These are phyloP conservation scores for Xylariomycetidae sp. DNA, from an alignment of 2,329 filamentous ascomycete species.

Conservation along the genomic window DNA sequence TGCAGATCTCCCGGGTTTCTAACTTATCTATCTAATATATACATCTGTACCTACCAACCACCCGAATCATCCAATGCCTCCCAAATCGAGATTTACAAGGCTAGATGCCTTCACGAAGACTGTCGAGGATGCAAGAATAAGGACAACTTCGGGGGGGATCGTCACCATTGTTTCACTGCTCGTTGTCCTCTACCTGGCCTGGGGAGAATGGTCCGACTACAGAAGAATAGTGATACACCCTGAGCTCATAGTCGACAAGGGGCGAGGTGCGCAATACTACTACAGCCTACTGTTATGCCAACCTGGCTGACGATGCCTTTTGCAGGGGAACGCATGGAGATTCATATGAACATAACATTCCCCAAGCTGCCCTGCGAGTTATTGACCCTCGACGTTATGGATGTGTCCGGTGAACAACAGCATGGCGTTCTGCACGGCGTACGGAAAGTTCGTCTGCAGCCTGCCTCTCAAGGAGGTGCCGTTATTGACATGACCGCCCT, in stretches of 20 bases:
- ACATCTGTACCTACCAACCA: too few relatives aligned
- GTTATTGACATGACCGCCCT: slow-evolving; percentile 68
- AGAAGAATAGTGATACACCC: slow-evolving; percentile 79
- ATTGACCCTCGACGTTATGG: slow-evolving; percentile 96
- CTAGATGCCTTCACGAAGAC: slow-evolving; percentile 99
- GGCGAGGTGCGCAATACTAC: slow-evolving; percentile 69
- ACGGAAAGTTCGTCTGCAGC: slow-evolving; percentile 78
- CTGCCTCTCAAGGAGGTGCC: slow-evolving; percentile 67
- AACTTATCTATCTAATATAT: too few relatives aligned
- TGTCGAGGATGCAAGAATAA: slow-evolving; percentile 93
- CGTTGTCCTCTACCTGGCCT: slow-evolving; percentile 81
- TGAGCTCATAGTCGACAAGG: slow-evolving; percentile 94
- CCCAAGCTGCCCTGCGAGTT: slow-evolving; percentile 92
- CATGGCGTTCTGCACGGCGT: slow-evolving; percentile 90
- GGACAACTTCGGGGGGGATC: slow-evolving; percentile 91
- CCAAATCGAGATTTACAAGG: slow-evolving; percentile 90
- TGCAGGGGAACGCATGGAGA: slow-evolving; percentile 91
- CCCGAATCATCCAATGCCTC: slow-evolving; percentile 65
- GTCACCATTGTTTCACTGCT: slow-evolving; percentile 89
- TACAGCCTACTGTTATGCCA: too few relatives aligned
- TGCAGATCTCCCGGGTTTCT: too few relatives aligned
- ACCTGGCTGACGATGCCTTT: too few relatives aligned
- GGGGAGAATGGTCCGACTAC: slow-evolving; percentile 97
- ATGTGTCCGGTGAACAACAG: slow-evolving; percentile 95
- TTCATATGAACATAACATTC: slow-evolving; percentile 95